These are phyloP conservation scores for Podospora didyma DNA, from an alignment of 495 filamentous ascomycete species.

Conservation along the genomic window DNA sequence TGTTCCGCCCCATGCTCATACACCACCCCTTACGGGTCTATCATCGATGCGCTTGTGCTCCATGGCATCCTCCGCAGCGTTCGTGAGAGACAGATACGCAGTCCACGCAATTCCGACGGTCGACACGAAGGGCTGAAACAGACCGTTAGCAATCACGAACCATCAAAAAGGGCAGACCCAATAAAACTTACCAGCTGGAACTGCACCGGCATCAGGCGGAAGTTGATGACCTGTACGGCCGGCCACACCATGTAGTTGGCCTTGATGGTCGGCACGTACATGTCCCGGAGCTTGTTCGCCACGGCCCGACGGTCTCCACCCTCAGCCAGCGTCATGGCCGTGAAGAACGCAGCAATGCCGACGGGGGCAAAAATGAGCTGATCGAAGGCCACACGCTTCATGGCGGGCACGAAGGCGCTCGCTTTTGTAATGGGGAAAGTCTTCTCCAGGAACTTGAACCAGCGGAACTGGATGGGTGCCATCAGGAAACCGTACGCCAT, in stretches of 20 bases:
- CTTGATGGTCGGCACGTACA: constrained; percentile 90
- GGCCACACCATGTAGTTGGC: constrained; percentile 98
- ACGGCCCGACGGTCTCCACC: constrained; percentile 83
- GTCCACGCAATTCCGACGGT: constrained; percentile 98
- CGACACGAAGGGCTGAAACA: constrained; percentile 83
- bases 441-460: constrained; percentile 84
- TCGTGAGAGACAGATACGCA: constrained; percentile 93
- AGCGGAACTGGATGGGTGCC: constrained; percentile 94
- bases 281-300: constrained; percentile 80
- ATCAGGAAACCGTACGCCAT: constrained; percentile 95
- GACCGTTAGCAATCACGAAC: background rate
- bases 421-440: constrained; percentile 81
- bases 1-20: too few species aligned
- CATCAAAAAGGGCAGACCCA: background rate
- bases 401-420: constrained; percentile 65
- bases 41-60: background rate
- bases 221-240: constrained; percentile 93
- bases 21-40: background rate
- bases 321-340: constrained; percentile 93
- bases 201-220: constrained; percentile 88
- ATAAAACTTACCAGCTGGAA: constrained; percentile 82
- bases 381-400: constrained; percentile 90
- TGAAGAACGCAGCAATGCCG: constrained; percentile 88
- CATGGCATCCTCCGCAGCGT: constrained; percentile 68
- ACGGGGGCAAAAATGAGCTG: constrained; percentile 94